These are phyloP conservation scores for Tetrapisispora pingtungensis DNA, from an alignment of 805 yeast species.

Conservation along the genomic window DNA sequence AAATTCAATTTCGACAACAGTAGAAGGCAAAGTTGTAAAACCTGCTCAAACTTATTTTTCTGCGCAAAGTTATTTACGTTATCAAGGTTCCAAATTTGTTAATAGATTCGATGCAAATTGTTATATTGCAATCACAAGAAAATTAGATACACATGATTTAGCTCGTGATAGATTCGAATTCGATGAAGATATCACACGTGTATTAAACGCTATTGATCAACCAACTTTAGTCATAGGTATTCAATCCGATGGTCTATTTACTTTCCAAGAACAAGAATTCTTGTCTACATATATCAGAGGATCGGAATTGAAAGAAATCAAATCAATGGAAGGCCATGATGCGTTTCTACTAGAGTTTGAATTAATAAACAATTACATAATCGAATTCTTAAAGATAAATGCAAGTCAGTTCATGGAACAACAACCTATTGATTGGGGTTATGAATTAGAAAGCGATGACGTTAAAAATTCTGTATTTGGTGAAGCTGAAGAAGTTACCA, in stretches of 20 bases:
- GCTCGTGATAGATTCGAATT: constrained; percentile 59
- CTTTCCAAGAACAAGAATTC: constrained; percentile 81
- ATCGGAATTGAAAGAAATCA: constrained; percentile 56
- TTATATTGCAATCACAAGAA: constrained; percentile 86
- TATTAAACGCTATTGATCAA: constrained; percentile 49
- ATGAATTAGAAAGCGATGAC: constrained; percentile 34
- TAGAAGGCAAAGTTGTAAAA: constrained; percentile 19
- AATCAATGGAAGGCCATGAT: constrained; percentile 95
- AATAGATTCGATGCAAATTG: constrained; percentile 92
- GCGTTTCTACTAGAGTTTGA: constrained; percentile 88
- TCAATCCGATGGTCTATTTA: constrained; percentile 84
- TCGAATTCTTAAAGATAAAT: constrained; percentile 50
- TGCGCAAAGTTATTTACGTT: constrained; percentile 89
- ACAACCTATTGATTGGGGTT: constrained; percentile 32
- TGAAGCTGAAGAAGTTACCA: constrained; percentile 89
- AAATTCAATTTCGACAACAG: constrained; percentile 13
- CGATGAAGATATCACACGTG: constrained; percentile 31
- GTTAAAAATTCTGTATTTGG: constrained; percentile 69
- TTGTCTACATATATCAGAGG: constrained; percentile 68
- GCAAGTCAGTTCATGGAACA: constrained; percentile 49
- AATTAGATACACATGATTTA: constrained; percentile 90
- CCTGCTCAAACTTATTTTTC: constrained; percentile 60
- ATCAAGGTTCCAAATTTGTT: constrained; percentile 88
- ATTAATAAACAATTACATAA: constrained; percentile 61
- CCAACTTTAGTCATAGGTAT: constrained; percentile 86